phyloP scores from a whole-genome alignment of 345 rosid species.

The Euclidium syriacum region DNA sequence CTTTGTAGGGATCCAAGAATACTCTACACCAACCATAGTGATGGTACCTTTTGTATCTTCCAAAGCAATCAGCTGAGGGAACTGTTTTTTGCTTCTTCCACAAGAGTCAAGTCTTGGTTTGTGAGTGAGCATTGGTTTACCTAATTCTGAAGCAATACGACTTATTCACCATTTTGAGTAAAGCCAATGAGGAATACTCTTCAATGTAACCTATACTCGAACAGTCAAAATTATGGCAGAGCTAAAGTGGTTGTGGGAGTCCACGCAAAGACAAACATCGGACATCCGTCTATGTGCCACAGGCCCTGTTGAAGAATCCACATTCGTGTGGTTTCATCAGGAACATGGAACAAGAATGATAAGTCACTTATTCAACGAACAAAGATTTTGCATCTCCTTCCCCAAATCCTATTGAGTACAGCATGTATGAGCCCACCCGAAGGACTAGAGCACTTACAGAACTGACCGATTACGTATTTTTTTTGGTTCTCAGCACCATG shows the following conservation, averaged over 20 bases:
- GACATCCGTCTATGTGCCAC: not conserved
- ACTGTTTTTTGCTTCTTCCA: not conserved
- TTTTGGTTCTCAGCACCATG: too few species aligned
- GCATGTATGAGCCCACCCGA: too few species aligned
- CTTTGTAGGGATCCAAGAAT: not conserved
- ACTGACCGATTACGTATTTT: too few species aligned
- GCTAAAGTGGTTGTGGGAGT: not conserved
- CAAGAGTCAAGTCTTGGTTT: not conserved
- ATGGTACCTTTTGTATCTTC: not conserved
- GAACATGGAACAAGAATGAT: not conserved
- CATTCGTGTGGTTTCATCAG: too few species aligned
- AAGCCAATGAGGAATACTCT: not conserved
- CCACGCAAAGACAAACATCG: not conserved
- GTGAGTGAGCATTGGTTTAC: not conserved
- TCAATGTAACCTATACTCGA: not conserved
- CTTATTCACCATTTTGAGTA: not conserved
- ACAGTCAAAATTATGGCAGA: not conserved
- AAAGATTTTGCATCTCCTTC: too few species aligned
- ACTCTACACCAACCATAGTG: not conserved
- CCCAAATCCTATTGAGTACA: too few species aligned
- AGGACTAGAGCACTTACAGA: too few species aligned
- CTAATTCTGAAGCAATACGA: not conserved
- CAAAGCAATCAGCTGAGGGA: not conserved
- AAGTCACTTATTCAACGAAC: not conserved
- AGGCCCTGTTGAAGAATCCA: not conserved